Evolutionary conservation across 2,329 filamentous ascomycete species (phyloP).

Genomic region (Apiospora marii): DNA sequence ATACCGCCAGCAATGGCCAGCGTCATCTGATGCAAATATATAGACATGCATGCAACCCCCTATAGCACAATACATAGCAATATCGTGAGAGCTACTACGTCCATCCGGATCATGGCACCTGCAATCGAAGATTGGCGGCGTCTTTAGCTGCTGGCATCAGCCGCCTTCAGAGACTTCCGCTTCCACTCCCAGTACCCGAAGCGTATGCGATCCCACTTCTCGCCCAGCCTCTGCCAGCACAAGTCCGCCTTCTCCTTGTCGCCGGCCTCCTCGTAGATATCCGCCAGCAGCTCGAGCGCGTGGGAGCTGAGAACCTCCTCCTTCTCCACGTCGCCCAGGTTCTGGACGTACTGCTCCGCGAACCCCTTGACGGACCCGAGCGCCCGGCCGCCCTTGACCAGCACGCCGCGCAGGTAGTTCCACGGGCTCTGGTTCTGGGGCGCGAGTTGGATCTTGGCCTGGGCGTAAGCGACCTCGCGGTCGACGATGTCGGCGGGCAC

Average conservation of each 20-base stretch:
- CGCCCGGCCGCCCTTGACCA: conserved; percentile 69
- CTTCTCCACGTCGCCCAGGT: conserved; percentile 50
- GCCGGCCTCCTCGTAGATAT: conserved; percentile 67
- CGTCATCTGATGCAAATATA: background rate
- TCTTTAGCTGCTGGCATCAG: background rate
- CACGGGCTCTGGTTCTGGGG: conserved; percentile 95
- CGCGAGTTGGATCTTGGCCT: conserved; percentile 76
- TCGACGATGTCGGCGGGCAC: conserved; percentile 72
- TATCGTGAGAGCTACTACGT: background rate
- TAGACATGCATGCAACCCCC: background rate
- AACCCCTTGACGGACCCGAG: conserved; percentile 57
- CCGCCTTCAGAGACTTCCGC: conserved; percentile 6
- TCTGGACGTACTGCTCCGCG: conserved; percentile 58
- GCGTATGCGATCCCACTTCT: conserved; percentile 90
- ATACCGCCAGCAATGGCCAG: background rate
- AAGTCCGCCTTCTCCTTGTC: conserved; percentile 69
- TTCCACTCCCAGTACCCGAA: conserved; percentile 91
- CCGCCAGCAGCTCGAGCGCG: conserved; percentile 75
- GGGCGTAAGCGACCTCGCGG: conserved; percentile 77
- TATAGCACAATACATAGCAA: background rate
- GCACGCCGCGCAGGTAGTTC: conserved; percentile 86
- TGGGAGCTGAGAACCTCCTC: conserved; percentile 69
- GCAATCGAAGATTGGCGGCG: background rate
- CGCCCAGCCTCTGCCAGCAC: conserved; percentile 76
- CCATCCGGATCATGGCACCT: background rate